A percentile compares a stretch with the other conserved stretches of the same genome.
phyloP scores from a whole-genome alignment of 176 grass and related monocot species.

The Oryza punctata region DNA sequence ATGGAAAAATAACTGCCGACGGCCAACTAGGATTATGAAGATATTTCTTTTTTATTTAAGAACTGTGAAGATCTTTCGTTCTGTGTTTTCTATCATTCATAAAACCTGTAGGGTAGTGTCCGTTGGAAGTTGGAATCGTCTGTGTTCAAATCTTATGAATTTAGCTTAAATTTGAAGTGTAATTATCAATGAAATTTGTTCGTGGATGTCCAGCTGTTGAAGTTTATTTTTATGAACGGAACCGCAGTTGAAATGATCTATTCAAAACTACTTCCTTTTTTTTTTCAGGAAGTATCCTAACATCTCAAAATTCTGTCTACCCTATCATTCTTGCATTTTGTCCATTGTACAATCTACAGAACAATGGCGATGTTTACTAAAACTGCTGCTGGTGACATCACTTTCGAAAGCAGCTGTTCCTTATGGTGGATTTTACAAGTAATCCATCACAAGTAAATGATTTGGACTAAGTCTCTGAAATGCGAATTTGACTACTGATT shows the following conservation, averaged over 20 bases:
- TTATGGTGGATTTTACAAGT: background rate
- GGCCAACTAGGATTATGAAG: slow-evolving; percentile 3
- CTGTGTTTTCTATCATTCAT: background rate
- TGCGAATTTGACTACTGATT: background rate
- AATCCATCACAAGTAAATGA: background rate
- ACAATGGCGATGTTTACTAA: background rate
- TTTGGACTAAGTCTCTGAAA: background rate
- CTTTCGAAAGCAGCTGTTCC: background rate
- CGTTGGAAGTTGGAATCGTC: background rate
- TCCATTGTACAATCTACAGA: background rate
- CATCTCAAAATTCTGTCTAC: background rate
- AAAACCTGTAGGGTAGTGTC: background rate
- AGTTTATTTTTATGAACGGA: background rate
- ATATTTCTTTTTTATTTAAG: background rate
- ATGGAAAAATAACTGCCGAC: slow-evolving; percentile 16
- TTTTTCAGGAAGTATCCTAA: background rate
- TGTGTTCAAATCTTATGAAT: background rate
- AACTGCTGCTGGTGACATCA: background rate
- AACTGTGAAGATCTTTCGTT: background rate
- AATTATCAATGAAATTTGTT: background rate
- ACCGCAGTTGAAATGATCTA: background rate
- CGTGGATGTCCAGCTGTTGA: background rate
- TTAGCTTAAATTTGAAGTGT: background rate
- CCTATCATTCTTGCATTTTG: background rate
- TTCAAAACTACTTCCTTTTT: background rate